Evolutionary conservation across 129 eudicot genomes (phyloP), one percentile per base, ranked within the genome.

Genomic region (Centrapalus pauciflorus): DNA sequence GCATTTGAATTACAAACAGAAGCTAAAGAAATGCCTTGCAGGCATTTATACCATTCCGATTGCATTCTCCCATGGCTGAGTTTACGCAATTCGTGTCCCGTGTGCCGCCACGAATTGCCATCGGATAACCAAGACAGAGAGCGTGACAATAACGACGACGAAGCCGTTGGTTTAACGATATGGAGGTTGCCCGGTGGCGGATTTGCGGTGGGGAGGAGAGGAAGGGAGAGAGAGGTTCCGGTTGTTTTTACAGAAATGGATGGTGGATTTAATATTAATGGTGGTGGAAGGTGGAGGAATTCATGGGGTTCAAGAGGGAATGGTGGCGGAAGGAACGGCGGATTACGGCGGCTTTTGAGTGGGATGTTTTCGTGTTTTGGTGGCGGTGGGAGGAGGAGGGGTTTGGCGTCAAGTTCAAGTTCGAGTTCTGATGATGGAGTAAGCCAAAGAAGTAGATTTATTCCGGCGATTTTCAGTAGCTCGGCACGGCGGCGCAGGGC

Each of bases 171-270:
- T 12, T 49, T 94, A 43, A 86, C 93, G 1, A 94, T 94, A 75
- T 94, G 99, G 99, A 75, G 99, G 74, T 45, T 89, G 70, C 99
- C 99, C 0, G 99, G 99, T 12, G 96, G 99, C 0, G 95, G 99
- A 13, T 93, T 93, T 75, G 96, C 96, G 0, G 99, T 93, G 45
- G 99, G 99, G 81, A 76, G 96, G 77, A 80, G 98, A 71, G 92
- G 89, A 2, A 86, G 81, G 61, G 95, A 83, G 80, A 81, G 98
- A 20, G 98, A 85, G 79, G 64, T 85, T 33, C 95, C 95, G 1
- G 88, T 80, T 51, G 96, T 91, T 25, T 86, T 81, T 65, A 86
- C 95, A 0, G 96, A 84, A 54, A 78, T 93, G 95, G 96, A 86
- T 73, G 96, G 90, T 20, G 95, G 89, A 28, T 79, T 83, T 13